Conservation (phyloP, 192 early-diverging fungal species). For the Coemansia sp. region DNA sequence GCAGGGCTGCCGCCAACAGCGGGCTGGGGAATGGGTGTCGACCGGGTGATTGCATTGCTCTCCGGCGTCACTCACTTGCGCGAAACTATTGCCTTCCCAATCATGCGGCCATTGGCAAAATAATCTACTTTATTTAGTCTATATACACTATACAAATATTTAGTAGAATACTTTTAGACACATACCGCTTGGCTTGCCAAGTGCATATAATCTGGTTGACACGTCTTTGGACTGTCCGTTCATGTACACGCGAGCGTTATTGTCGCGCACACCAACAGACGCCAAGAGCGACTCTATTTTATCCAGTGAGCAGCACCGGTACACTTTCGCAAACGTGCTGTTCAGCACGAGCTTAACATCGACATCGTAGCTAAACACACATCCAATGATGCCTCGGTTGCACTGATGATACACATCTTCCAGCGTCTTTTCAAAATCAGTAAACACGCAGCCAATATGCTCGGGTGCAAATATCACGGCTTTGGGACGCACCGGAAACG, state of each 20-base stretch:
- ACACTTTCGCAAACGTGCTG: background rate
- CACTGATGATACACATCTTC: background rate
- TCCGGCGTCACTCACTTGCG: constrained; percentile 67
- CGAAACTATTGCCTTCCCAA: constrained; percentile 81
- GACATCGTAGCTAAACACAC: background rate
- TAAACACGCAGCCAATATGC: background rate
- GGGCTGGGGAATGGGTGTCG: constrained; percentile 90
- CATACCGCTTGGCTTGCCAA: background rate
- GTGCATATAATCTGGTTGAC: background rate
- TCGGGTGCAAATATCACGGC: background rate
- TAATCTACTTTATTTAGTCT: background rate
- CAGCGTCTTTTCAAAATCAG: background rate
- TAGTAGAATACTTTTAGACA: background rate
- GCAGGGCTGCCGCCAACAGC: constrained; percentile 83
- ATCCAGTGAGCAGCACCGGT: background rate
- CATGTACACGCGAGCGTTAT: background rate
- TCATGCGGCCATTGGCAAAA: constrained; percentile 38
- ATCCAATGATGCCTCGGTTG: background rate
- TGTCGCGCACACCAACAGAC: background rate
- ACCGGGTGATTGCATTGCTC: constrained; percentile 74
- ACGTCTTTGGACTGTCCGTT: background rate
- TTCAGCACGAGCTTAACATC: background rate
- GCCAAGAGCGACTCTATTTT: background rate
- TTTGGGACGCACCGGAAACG: background rate
- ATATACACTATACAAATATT: no score